A percentile compares a stretch with the other conserved stretches of the same genome.
Evolutionary conservation across 1,284 basidiomycete genomes (phyloP).

Genomic region (Cutaneotrichosporon sp.): DNA sequence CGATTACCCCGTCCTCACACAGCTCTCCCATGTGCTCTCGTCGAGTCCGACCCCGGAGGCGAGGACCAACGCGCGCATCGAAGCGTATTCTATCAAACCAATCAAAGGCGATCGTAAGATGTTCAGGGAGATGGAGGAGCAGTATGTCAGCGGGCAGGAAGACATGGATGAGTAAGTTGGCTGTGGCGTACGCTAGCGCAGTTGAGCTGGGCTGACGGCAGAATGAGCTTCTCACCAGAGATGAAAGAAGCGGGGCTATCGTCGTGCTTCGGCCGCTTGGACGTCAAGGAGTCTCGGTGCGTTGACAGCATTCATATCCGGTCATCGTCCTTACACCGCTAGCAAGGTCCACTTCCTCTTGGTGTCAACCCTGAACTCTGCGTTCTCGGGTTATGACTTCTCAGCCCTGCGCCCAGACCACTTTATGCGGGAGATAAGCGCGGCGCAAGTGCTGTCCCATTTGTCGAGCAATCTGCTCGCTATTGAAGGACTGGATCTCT

Average conservation of each 20-base stretch:
- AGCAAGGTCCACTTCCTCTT: slow-evolving; percentile 59
- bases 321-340: slow-evolving; percentile 1
- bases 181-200: too few relatives aligned
- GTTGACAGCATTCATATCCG: slow-evolving; percentile 8
- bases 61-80: slow-evolving; percentile 84
- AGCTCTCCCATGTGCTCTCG: slow-evolving; percentile 72
- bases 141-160: slow-evolving; percentile 56
- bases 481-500: slow-evolving; percentile 19
- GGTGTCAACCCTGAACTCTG: slow-evolving; percentile 93
- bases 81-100: slow-evolving; percentile 97
- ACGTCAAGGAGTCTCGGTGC: slow-evolving; percentile 47
- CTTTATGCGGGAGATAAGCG: slow-evolving; percentile 74
- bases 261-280: slow-evolving; percentile 47
- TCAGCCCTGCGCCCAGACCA: slow-evolving; percentile 85
- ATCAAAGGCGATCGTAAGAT: slow-evolving; percentile 95
- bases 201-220: slow-evolving; percentile 7
- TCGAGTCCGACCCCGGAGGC: slow-evolving; percentile 71
- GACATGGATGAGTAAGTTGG: slow-evolving; percentile 47
- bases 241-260: slow-evolving; percentile 45
- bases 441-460: slow-evolving; percentile 50
- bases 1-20: slow-evolving; percentile 72
- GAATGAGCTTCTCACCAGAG: slow-evolving; percentile 48
- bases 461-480: slow-evolving; percentile 32
- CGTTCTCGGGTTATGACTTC: slow-evolving; percentile 97
- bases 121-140: slow-evolving; percentile 83